A percentile compares a stretch with the other conserved stretches of the same genome.
These are phyloP conservation scores for Trichoderma polysporum DNA, from an alignment of 2,329 filamentous ascomycete species.

Conservation along the genomic window DNA sequence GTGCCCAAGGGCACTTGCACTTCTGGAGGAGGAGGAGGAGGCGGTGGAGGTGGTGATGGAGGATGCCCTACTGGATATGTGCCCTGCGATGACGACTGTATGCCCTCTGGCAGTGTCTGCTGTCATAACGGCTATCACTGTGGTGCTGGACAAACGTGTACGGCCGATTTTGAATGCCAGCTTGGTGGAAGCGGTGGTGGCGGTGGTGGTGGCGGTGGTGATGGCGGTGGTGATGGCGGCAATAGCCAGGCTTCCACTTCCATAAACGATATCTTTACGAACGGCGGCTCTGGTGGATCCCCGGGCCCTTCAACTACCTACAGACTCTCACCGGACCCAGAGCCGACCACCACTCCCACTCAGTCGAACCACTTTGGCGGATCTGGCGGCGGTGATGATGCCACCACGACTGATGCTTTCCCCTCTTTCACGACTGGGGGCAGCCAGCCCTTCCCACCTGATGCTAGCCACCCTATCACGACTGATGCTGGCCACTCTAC, in stretches of 20 bases:
- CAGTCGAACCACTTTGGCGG: conserved; percentile 13
- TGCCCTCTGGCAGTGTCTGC: conserved; percentile 26
- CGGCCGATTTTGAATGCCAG: conserved; percentile 15
- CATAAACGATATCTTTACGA: not conserved
- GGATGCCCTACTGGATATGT: conserved; percentile 16
- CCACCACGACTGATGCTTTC: not conserved
- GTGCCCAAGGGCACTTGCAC: conserved; percentile 19
- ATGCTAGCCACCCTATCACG: not conserved
- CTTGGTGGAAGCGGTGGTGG: conserved; percentile 21
- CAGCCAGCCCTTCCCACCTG: not conserved
- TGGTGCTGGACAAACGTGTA: conserved; percentile 23
- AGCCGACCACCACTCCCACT: not conserved
- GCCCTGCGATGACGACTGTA: conserved; percentile 25
- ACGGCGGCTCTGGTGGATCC: not conserved
- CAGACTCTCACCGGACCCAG: conserved; percentile 6
- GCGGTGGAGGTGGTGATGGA: not conserved
- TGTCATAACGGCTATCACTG: conserved; percentile 28
- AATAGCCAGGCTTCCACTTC: not conserved
- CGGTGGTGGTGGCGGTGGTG: conserved; percentile 17
- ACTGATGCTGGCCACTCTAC: not conserved
- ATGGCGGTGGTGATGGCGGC: not conserved
- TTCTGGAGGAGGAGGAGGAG: conserved; percentile 20
- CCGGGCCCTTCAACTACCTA: not conserved
- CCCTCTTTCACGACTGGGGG: not conserved
- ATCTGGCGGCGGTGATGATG: not conserved